Evolutionary conservation across 768 basidiomycete genomes (phyloP).

Genomic region (Mycena rosella): DNA sequence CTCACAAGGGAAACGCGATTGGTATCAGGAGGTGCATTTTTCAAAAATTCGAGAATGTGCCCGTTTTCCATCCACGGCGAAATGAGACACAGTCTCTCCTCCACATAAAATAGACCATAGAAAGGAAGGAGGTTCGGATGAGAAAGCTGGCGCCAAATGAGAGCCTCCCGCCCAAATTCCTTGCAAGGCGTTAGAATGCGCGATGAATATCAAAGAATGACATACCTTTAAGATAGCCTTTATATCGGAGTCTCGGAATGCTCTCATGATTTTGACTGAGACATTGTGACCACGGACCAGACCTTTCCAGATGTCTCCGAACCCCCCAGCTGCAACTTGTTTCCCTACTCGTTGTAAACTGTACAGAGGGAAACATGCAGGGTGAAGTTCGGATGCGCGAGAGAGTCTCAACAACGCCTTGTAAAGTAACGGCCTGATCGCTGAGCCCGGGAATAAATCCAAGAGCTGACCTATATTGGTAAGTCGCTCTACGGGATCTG

Average conservation of each 20-base stretch:
- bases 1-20: slow-evolving; percentile 19
- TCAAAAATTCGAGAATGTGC: slow-evolving; percentile 38
- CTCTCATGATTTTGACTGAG: slow-evolving; percentile 23
- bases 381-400: slow-evolving; percentile 15
- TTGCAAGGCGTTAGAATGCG: background rate
- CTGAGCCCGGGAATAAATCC: background rate
- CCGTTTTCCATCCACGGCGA: slow-evolving; percentile 49
- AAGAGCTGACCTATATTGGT: background rate
- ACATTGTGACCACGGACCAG: slow-evolving; percentile 16
- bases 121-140: slow-evolving; percentile 42
- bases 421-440: background rate
- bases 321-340: slow-evolving; percentile 27
- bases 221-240: slow-evolving; percentile 16
- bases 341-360: slow-evolving; percentile 13
- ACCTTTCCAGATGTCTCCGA: slow-evolving; percentile 29
- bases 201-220: too few relatives aligned
- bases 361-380: slow-evolving; percentile 17
- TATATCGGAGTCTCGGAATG: slow-evolving; percentile 7
- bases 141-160: slow-evolving; percentile 37
- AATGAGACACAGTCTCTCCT: slow-evolving; percentile 38
- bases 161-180: slow-evolving; percentile 34
- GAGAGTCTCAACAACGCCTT: slow-evolving; percentile 26
- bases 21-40: background rate
- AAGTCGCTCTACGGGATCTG: background rate
- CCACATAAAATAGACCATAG: slow-evolving; percentile 37